Percentiles rank a stretch among this genome's conserved stretches.
Conservation (phyloP, 495 filamentous ascomycete species). For the Friedmanniomyces simplex region DNA sequence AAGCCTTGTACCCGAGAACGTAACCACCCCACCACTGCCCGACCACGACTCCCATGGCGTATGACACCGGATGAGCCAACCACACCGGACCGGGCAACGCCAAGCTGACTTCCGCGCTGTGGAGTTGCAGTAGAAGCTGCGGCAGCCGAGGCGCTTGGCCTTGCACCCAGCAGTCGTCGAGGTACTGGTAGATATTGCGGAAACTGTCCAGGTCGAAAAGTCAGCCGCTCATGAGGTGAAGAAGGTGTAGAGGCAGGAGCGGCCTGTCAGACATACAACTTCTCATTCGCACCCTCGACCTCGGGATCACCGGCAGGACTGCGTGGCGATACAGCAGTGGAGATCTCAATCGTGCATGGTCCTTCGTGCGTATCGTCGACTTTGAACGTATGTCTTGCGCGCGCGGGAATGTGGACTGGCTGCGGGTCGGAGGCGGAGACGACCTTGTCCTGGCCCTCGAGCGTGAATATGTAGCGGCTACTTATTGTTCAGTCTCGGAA, state of each 20-base stretch:
- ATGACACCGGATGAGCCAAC: conserved; percentile 6
- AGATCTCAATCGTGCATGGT: conserved; percentile 10
- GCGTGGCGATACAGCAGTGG: conserved; percentile 6
- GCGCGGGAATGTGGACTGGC: conserved; percentile 5
- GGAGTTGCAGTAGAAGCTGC: conserved; percentile 8
- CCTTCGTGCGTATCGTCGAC: conserved; percentile 8
- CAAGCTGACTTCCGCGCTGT: conserved; percentile 13
- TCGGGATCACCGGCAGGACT: conserved; percentile 3
- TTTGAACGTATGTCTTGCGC: conserved; percentile 12
- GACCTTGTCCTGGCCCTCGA: conserved; percentile 10
- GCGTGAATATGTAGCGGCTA: conserved; percentile 15
- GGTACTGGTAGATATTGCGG: conserved; percentile 13
- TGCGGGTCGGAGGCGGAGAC: conserved; percentile 8
- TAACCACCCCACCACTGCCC: conserved; percentile 6
- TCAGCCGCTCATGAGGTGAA: too few species aligned
- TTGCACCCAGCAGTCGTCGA: conserved; percentile 12
- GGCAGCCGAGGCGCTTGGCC: background rate
- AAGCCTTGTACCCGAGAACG: conserved; percentile 10
- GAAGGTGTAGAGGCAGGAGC: too few species aligned
- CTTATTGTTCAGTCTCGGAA: background rate
- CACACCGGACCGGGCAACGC: conserved; percentile 10
- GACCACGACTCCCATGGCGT: conserved; percentile 8
- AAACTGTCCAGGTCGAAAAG: background rate
- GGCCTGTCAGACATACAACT: conserved; percentile 14
- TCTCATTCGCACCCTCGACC: conserved; percentile 5